A percentile compares a stretch with the other conserved stretches of the same genome.
Conservation (phyloP, 139 green algal species). For the Coccomyxa sp. region DNA sequence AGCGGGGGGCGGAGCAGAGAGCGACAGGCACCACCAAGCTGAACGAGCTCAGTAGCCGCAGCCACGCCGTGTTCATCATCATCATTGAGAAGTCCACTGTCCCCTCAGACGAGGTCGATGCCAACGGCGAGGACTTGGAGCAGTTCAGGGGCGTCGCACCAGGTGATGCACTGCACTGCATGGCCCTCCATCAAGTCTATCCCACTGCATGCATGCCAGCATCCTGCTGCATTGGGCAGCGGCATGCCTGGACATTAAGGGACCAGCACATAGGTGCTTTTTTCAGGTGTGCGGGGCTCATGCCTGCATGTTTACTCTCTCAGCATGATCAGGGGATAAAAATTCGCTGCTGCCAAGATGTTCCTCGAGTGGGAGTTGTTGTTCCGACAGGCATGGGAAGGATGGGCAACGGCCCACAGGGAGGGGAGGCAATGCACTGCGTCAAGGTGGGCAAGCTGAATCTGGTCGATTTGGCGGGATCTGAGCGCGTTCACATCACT, state of each 20-base stretch:
- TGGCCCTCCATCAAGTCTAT: no score
- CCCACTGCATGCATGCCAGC: no score
- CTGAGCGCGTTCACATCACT: conserved; percentile 90
- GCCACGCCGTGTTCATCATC: conserved; percentile 92
- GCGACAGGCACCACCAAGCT: conserved; percentile 86
- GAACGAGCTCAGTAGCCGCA: conserved; percentile 85
- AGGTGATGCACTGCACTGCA: conserved; percentile 6
- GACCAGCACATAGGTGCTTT: background rate
- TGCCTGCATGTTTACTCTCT: background rate
- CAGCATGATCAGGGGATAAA: no score
- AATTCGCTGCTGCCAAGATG: no score
- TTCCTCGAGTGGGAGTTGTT: no score
- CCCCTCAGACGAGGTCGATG: conserved; percentile 9
- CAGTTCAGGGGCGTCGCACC: conserved; percentile 22
- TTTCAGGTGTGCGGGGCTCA: background rate
- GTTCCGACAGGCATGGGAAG: conserved; percentile 19
- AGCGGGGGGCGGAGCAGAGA: conserved; percentile 66
- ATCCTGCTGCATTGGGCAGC: no score
- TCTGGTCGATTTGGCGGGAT: conserved; percentile 94
- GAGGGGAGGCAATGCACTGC: background rate
- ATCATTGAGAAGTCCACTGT: conserved; percentile 85
- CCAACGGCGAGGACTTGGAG: conserved; percentile 20
- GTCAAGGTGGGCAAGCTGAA: conserved; percentile 93
- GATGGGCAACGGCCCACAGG: background rate
- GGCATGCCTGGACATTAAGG: background rate